phyloP scores from a whole-genome alignment of 306 rosid genomes.

The Dryas alaskensis region DNA sequence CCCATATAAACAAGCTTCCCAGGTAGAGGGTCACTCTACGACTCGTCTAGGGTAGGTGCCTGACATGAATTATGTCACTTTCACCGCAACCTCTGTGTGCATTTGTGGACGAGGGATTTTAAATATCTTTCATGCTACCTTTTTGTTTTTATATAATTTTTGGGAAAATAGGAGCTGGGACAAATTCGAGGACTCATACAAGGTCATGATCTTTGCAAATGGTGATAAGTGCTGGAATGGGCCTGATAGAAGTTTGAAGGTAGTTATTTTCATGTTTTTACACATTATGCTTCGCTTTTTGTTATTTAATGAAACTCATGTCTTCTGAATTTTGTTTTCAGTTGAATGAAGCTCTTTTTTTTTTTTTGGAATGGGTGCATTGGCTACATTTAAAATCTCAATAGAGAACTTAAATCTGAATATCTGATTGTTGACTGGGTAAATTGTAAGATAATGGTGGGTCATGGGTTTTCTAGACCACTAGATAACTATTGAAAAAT shows the following conservation, averaged over 20 bases:
- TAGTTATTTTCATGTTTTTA: constrained; percentile 26
- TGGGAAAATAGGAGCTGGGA: constrained; percentile 72
- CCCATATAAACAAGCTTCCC: constrained; percentile 93
- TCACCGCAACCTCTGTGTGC: not conserved
- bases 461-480: constrained; percentile 13
- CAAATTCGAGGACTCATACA: constrained; percentile 87
- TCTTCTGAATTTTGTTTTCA: not conserved
- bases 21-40: constrained; percentile 77
- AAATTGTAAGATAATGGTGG: constrained; percentile 11
- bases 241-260: constrained; percentile 98
- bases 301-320: constrained; percentile 13
- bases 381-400: not conserved
- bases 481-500: not conserved
- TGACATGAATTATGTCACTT: not conserved
- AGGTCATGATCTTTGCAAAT: constrained; percentile 68
- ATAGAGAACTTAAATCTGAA: not conserved
- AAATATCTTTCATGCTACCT: not conserved
- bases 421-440: not conserved
- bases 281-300: not conserved
- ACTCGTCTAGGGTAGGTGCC: constrained; percentile 88
- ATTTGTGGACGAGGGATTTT: not conserved
- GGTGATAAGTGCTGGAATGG: constrained; percentile 99
- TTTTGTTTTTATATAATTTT: not conserved
- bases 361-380: not conserved
- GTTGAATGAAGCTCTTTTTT: not conserved